Evolutionary conservation across 2,329 filamentous ascomycete species (phyloP).

Genomic region (Hysterium pulicare): DNA sequence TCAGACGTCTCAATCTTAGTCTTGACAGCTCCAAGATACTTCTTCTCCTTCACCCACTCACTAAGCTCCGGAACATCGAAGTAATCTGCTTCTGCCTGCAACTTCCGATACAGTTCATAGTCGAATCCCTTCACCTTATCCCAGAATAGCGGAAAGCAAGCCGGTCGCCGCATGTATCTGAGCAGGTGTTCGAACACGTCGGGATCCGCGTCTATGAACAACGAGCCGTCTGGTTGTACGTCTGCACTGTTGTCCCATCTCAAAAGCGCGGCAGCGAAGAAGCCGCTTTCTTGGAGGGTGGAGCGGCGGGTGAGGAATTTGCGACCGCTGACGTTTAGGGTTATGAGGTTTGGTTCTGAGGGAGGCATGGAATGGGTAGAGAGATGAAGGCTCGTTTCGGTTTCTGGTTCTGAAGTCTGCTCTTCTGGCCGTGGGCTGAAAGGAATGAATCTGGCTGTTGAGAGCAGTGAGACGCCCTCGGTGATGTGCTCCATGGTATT

Average conservation of each 20-base stretch:
- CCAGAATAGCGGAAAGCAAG: constrained; percentile 2
- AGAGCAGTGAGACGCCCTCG: too few species aligned
- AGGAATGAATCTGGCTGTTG: too few species aligned
- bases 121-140: neutral
- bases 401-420: too few species aligned
- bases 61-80: neutral
- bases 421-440: too few species aligned
- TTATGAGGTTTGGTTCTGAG: too few species aligned
- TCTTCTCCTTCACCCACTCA: neutral
- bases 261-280: neutral
- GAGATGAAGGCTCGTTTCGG: too few species aligned
- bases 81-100: neutral
- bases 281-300: neutral
- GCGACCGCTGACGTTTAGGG: neutral
- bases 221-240: neutral
- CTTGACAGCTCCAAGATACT: constrained; percentile 2
- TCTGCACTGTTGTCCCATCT: too few species aligned
- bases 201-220: constrained; percentile 1
- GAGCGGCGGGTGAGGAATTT: neutral
- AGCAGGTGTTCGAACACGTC: constrained; percentile 2
- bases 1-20: neutral
- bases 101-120: neutral
- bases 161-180: neutral
- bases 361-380: too few species aligned
- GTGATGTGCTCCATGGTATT: too few species aligned